Evolutionary conservation across 192 early-diverging fungal species (phyloP).

Genomic region (Coemansia sp.): DNA sequence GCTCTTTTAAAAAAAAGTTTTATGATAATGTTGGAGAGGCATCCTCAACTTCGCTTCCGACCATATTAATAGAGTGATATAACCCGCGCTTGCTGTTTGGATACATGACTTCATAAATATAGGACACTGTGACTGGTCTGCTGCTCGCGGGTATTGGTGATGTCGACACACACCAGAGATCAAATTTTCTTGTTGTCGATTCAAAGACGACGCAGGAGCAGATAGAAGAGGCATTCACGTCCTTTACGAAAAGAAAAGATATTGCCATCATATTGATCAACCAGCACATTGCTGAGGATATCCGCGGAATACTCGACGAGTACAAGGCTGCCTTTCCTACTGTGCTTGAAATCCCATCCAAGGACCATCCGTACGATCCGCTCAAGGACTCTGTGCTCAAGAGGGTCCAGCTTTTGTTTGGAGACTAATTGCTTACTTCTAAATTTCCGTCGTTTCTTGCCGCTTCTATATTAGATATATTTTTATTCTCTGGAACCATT

Average conservation of each 20-base stretch:
- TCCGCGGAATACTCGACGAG: constrained; percentile 86
- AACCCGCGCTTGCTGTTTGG: not conserved
- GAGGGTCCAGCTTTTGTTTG: constrained; percentile 77
- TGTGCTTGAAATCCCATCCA: constrained; percentile 97
- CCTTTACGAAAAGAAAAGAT: constrained; percentile 90
- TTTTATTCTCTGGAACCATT: not conserved
- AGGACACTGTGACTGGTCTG: constrained; percentile 94
- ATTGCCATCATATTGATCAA: constrained; percentile 98
- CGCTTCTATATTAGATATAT: not conserved
- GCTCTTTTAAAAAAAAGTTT: not conserved
- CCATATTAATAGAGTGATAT: not conserved
- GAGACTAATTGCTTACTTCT: constrained; percentile 58
- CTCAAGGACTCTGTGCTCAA: constrained; percentile 83
- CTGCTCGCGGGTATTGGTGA: constrained; percentile 97
- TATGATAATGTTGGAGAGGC: too few relatives aligned
- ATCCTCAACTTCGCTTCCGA: not conserved
- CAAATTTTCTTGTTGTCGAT: constrained; percentile 97
- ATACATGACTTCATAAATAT: constrained; percentile 8
- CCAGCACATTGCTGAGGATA: constrained; percentile 94
- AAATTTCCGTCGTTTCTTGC: not conserved
- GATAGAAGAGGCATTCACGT: constrained; percentile 79
- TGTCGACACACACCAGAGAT: constrained; percentile 84
- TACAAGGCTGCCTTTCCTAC: constrained; percentile 94
- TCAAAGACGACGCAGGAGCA: constrained; percentile 72
- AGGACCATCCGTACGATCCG: constrained; percentile 98